Base-by-base conservation (phyloP, 1,284 basidiomycete species). In the Melampsora larici-populina region DNA sequence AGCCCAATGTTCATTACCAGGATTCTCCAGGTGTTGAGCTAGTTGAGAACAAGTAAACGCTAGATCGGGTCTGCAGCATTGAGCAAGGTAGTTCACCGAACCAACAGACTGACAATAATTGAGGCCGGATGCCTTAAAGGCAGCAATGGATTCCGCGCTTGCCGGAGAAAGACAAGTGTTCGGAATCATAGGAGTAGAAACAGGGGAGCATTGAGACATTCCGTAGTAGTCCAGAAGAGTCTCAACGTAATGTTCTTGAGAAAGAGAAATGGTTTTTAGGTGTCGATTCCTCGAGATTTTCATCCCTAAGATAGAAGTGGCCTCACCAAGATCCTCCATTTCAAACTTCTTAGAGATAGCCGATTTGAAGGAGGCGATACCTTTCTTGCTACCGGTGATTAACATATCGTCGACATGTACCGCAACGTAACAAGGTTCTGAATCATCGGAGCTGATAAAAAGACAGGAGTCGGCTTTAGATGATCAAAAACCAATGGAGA, bases 11-110 rank as follows among this genome's bases (percentile, higher is more conserved):
- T n/a, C 13, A 11, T 9, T 62, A 11, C 60, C 60, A 13, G 60
- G 60, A 26, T 62, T 62, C 24, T 62, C 60, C n/a, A n/a, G n/a
- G n/a, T n/a, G n/a, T n/a, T n/a, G n/a, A n/a, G n/a, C n/a, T n/a
- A n/a, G n/a, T n/a, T n/a, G n/a, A n/a, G 48, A 49, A 21, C 48
- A 49, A 11, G 17, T n/a, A 36, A 58, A 70, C 4, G 46, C 46
- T 26, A 70, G 24, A 49, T 70, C 49, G 4, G 69, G 69, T 31
- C 31, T 18, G 18, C 48, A 55, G 31, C 46, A 70, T 70, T 55
- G 49, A 24, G 58, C 46, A 21, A 70, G 46, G 51, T 70, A 70
- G 33, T 70, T 70, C 21, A 70, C 48, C 4, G 29, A 26, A 7
- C 69, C 51, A 9, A 70, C 51, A 33, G 69, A 46, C 18, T 21